Percentiles rank a stretch among this genome's conserved stretches.
Evolutionary conservation across 306 rosid species (phyloP).

Genomic region (Cicer cuneatum): DNA sequence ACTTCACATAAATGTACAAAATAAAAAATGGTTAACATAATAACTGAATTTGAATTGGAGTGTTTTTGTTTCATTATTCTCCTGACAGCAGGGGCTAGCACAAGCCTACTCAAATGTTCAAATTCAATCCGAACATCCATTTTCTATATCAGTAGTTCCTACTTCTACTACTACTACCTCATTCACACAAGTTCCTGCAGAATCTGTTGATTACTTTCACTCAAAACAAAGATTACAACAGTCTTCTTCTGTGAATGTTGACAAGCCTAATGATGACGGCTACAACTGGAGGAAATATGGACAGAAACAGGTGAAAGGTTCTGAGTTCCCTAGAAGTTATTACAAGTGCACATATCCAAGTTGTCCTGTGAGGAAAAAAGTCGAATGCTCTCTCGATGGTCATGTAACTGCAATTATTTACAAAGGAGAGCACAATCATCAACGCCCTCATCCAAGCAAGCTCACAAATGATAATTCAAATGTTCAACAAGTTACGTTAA

Average conservation of each 20-base stretch:
- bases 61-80: not conserved
- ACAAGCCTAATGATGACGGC: slow-evolving; percentile 75
- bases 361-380: slow-evolving; percentile 86
- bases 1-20: too few species aligned
- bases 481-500: slow-evolving; percentile 12
- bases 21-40: too few species aligned
- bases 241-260: slow-evolving; percentile 54
- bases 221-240: slow-evolving; percentile 53
- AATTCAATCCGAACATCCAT: slow-evolving; percentile 48
- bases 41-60: not conserved
- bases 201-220: slow-evolving; percentile 49
- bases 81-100: slow-evolving; percentile 65
- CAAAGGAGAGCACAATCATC: slow-evolving; percentile 82
- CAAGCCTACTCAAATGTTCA: slow-evolving; percentile 62
- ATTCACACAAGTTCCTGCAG: slow-evolving; percentile 47
- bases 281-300: slow-evolving; percentile 90
- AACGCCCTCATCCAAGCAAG: slow-evolving; percentile 61
- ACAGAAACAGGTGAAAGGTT: slow-evolving; percentile 86
- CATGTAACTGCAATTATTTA: slow-evolving; percentile 78
- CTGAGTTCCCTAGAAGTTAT: slow-evolving; percentile 81
- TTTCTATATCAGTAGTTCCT: slow-evolving; percentile 49
- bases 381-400: slow-evolving; percentile 80
- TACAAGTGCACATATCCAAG: slow-evolving; percentile 73
- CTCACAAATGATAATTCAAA: slow-evolving; percentile 53
- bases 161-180: slow-evolving; percentile 11